Conservation (phyloP, 2,329 filamentous ascomycete genomes). For the Hypoxylon sp. region DNA sequence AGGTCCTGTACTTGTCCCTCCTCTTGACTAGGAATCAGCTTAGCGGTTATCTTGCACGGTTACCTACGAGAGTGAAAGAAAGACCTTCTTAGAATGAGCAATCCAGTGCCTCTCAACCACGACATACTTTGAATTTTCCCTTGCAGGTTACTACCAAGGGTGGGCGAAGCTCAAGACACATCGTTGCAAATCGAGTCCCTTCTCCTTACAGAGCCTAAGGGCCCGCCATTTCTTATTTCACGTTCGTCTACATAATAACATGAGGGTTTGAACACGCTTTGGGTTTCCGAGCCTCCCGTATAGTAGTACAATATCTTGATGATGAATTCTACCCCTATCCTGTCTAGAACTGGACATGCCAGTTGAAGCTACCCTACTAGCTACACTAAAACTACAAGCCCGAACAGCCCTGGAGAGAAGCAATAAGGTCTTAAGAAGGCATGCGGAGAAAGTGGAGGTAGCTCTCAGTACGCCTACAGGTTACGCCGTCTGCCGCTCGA, state of each 20-base stretch:
- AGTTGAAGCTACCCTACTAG: neutral
- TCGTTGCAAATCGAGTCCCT: neutral
- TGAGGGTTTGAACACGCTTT: neutral
- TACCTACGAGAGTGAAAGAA: neutral
- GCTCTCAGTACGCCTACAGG: neutral
- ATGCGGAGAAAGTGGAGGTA: neutral
- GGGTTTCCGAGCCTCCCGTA: neutral
- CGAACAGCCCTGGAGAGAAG: neutral
- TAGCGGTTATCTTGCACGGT: neutral
- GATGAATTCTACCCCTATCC: neutral
- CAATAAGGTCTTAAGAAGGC: neutral
- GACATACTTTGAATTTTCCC: neutral
- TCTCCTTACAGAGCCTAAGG: neutral
- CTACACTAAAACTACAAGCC: neutral
- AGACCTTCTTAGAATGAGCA: neutral
- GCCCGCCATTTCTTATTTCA: neutral
- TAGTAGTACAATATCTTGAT: neutral
- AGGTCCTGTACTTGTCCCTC: neutral
- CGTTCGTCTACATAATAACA: neutral
- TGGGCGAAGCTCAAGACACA: neutral
- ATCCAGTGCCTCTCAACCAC: neutral
- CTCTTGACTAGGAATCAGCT: neutral
- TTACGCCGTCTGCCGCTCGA: neutral
- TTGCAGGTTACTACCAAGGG: neutral
- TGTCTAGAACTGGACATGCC: neutral